Evolutionary conservation across 352 stramenopile species (phyloP), one percentile per base, ranked within the genome.

Genomic region (Thraustochytrium sp.): DNA sequence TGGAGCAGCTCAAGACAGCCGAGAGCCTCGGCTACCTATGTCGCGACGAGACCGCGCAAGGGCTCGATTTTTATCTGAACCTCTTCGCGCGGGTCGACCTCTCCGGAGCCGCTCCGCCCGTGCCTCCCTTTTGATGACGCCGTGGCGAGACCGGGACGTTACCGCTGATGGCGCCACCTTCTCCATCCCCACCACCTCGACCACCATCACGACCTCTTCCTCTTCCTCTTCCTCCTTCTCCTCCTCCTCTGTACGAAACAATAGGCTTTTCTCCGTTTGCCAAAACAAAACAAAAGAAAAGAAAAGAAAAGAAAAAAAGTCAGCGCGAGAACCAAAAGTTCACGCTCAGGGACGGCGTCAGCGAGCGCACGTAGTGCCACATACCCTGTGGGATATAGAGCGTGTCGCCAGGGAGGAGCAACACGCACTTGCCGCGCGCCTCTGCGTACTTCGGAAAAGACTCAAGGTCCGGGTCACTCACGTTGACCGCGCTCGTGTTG

Each of bases 41-140:
- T 88, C 91, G 96, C 74, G 96, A 99, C 87, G 93, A 97, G 68
- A 98, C 93, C 11, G 93, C 98, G 61, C 93, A 98, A 88, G 94
- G 93, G 0, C 92, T 91, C 21, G 93, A 95, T 84, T 98, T 98
- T 82, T 99, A 96, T 87, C 91, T 92, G 1, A 99, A 98, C 34
- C 26, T 68, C 0, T 82, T 82, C n/a, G 62, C 48, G 21, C 18
- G 53, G 11, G 62, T 75, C 18, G 36, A 44, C 26, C 42, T 72
- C 8, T n/a, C 42, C 42, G 42, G 5, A 16, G 42, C 42, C 42
- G 16, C 5, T 16, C 42, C 42, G 42, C 42, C 42, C 16, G 42
- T 49, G 42, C 42, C 42, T 5, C 42, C 42, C 42, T n/a, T n/a
- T n/a, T n/a, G 2, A 72, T 46, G 40, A 44, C 36, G 34, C 29